Evolutionary conservation across 768 basidiomycete species (phyloP).

Genomic region (Russula lepida): DNA sequence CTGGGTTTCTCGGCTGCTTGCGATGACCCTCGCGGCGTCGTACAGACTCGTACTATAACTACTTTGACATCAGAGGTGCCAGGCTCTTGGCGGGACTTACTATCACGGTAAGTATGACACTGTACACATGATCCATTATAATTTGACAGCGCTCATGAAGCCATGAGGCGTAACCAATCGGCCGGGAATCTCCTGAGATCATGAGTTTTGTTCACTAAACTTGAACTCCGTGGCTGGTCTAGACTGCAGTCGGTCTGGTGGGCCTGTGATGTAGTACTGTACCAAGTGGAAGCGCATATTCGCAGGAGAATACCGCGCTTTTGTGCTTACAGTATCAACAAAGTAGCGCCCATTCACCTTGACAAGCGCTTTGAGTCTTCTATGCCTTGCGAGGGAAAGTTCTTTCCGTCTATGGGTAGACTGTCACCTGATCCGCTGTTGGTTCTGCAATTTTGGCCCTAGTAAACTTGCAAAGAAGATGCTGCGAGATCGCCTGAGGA

Average conservation of each 20-base stretch:
- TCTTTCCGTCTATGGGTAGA: background rate
- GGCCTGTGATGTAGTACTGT: background rate
- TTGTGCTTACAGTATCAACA: background rate
- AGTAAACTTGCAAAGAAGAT: background rate
- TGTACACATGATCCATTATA: background rate
- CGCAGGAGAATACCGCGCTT: background rate
- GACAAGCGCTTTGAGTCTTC: background rate
- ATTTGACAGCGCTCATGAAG: background rate
- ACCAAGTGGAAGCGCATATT: too few relatives aligned
- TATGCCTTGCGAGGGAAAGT: background rate
- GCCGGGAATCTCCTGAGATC: background rate
- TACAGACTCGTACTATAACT: too few relatives aligned
- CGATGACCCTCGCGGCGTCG: background rate
- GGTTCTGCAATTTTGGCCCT: background rate
- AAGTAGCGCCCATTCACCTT: background rate
- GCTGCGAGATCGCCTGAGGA: background rate
- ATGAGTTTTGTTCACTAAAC: background rate
- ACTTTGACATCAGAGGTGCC: background rate
- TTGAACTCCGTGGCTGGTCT: background rate
- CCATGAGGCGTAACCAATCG: background rate
- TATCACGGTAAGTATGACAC: background rate
- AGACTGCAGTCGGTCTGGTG: background rate
- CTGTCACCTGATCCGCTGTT: background rate
- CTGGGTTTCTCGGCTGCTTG: background rate
- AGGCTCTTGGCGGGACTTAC: background rate